phyloP scores from a whole-genome alignment of 805 yeast genomes.

The Nakazawaea anatomiae region DNA sequence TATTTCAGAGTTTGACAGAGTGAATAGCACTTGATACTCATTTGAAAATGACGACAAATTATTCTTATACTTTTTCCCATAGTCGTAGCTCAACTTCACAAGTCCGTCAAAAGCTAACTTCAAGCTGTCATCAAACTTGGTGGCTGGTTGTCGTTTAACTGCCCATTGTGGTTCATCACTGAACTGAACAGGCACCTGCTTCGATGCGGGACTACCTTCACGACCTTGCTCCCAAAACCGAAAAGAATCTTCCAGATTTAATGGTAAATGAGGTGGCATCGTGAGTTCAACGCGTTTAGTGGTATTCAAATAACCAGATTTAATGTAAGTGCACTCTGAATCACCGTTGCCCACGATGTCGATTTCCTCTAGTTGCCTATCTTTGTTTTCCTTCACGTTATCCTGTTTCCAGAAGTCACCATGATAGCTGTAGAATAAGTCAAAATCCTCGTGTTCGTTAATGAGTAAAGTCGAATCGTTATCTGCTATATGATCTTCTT shows the following conservation, averaged over 20 bases:
- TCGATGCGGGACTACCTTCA: conserved; percentile 9
- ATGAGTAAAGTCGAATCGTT: background rate
- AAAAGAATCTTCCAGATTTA: conserved; percentile 25
- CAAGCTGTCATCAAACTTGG: conserved; percentile 28
- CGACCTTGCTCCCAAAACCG: conserved; percentile 24
- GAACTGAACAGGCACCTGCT: background rate
- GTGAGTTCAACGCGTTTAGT: background rate
- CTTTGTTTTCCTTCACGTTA: background rate
- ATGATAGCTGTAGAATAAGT: conserved; percentile 7
- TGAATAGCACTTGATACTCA: conserved; percentile 20
- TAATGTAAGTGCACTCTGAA: conserved; percentile 2
- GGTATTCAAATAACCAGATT: background rate
- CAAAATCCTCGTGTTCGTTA: conserved; percentile 9
- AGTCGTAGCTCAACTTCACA: conserved; percentile 18
- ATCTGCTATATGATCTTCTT: background rate
- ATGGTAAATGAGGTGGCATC: conserved; percentile 18
- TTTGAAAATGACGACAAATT: conserved; percentile 26
- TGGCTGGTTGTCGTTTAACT: conserved; percentile 27
- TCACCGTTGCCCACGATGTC: conserved; percentile 9
- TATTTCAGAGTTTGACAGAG: conserved; percentile 29
- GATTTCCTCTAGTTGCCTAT: conserved; percentile 1
- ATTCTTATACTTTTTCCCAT: conserved; percentile 33
- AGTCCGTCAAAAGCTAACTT: conserved; percentile 21
- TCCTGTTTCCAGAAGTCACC: background rate
- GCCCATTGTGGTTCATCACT: conserved; percentile 17